A percentile compares a stretch with the other conserved stretches of the same genome.
These are phyloP conservation scores for Pythium plurisporium DNA, from an alignment of 352 stramenopile species.

Conservation along the genomic window DNA sequence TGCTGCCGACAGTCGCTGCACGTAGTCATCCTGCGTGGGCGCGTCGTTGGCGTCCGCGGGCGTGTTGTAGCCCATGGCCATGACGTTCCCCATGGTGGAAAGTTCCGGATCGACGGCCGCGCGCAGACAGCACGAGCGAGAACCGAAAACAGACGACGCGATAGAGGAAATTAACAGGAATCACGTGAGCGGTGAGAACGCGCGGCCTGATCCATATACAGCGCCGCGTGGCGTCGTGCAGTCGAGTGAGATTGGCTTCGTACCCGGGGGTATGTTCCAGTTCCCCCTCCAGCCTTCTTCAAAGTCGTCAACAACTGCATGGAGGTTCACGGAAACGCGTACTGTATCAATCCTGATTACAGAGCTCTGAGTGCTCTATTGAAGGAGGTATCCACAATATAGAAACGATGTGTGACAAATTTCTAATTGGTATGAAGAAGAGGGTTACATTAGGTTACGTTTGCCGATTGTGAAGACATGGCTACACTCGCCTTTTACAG, in stretches of 20 bases:
- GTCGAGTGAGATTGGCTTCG: too few relatives aligned
- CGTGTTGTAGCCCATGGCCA: conserved; percentile 43
- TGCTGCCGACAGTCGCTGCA: conserved; percentile 45
- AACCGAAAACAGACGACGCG: too few relatives aligned
- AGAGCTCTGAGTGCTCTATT: too few relatives aligned
- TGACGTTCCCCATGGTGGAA: conserved; percentile 59
- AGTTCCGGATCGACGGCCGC: too few relatives aligned
- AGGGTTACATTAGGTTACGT: conserved; percentile 7
- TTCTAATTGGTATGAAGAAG: neutral
- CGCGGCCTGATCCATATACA: conserved; percentile 6
- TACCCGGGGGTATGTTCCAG: too few relatives aligned
- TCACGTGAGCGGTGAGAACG: too few relatives aligned
- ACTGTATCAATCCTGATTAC: conserved; percentile 4
- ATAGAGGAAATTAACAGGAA: neutral
- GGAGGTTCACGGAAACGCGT: neutral
- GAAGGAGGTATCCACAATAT: too few relatives aligned
- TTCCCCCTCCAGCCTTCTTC: conserved; percentile 22
- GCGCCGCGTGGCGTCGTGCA: too few relatives aligned
- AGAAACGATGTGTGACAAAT: conserved; percentile 2
- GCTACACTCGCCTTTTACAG: conserved; percentile 27
- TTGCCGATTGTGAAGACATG: neutral
- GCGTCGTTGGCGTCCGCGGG: conserved; percentile 1
- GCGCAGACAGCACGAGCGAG: too few relatives aligned
- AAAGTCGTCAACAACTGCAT: conserved; percentile 16
- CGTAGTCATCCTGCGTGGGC: conserved; percentile 33